phyloP scores from a whole-genome alignment of 1,139 yeast species.

The Meyerozyma guilliermondii region DNA sequence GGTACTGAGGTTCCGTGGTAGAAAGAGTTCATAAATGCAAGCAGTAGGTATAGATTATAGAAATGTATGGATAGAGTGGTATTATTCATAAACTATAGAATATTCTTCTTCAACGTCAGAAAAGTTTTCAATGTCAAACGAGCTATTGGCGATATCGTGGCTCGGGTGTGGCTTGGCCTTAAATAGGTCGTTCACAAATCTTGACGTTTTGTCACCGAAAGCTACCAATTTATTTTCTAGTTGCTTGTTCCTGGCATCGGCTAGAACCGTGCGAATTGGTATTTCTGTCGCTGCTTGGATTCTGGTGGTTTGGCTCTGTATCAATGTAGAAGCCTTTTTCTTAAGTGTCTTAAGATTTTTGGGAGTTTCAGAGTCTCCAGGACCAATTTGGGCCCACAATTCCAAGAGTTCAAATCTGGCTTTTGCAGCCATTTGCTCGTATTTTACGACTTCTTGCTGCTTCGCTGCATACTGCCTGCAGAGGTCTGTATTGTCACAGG shows the following conservation, averaged over 20 bases:
- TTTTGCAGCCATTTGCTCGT: background rate
- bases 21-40: background rate
- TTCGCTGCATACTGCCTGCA: background rate
- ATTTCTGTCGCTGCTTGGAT: background rate
- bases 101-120: background rate
- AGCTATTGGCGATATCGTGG: background rate
- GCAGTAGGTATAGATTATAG: no score
- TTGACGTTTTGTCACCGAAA: background rate
- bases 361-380: background rate
- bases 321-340: background rate
- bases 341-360: background rate
- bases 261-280: background rate
- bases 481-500: background rate
- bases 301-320: background rate
- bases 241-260: background rate
- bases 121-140: background rate
- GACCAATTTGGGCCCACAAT: background rate
- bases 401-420: background rate
- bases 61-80: no score
- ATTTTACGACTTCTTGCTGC: background rate
- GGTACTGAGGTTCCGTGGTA: slow-evolving; percentile 9
- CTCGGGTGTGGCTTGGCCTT: background rate
- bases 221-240: background rate
- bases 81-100: no score
- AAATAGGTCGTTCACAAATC: background rate